Conservation (phyloP, 768 basidiomycete genomes). For the Termitomyces sp. region DNA sequence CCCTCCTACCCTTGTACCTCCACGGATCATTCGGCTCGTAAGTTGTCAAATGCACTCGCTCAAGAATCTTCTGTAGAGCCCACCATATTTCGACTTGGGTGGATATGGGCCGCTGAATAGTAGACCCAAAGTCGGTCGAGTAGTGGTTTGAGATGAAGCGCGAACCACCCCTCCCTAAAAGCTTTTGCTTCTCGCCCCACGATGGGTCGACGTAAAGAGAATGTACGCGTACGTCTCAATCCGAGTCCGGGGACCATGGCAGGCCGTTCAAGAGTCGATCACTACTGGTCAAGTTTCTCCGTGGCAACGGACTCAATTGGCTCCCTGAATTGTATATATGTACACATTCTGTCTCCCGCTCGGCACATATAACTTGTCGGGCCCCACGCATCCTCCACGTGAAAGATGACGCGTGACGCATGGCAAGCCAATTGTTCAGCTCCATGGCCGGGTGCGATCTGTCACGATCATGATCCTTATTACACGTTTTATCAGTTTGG, state of each 20-base stretch:
- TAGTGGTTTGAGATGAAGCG: neutral
- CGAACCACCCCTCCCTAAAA: neutral
- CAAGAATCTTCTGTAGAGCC: neutral
- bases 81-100: neutral
- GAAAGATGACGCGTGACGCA: slow-evolving; percentile 17
- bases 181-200: neutral
- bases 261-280: neutral
- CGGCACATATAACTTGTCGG: slow-evolving; percentile 14
- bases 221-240: neutral
- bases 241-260: neutral
- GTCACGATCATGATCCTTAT: slow-evolving; percentile 11
- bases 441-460: slow-evolving; percentile 8
- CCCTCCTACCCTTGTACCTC: neutral
- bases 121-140: slow-evolving; percentile 2
- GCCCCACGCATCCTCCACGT: slow-evolving; percentile 18
- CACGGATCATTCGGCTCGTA: slow-evolving; percentile 7
- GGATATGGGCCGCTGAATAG: neutral
- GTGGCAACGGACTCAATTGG: slow-evolving; percentile 1
- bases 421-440: neutral
- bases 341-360: slow-evolving; percentile 8
- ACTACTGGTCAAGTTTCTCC: neutral
- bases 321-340: slow-evolving; percentile 1
- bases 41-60: slow-evolving; percentile 1
- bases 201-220: slow-evolving; percentile 12
- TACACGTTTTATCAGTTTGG: slow-evolving; percentile 10